Evolutionary conservation across 176 grass and related monocot genomes (phyloP).

Genomic region (Musa schizocarpa): DNA sequence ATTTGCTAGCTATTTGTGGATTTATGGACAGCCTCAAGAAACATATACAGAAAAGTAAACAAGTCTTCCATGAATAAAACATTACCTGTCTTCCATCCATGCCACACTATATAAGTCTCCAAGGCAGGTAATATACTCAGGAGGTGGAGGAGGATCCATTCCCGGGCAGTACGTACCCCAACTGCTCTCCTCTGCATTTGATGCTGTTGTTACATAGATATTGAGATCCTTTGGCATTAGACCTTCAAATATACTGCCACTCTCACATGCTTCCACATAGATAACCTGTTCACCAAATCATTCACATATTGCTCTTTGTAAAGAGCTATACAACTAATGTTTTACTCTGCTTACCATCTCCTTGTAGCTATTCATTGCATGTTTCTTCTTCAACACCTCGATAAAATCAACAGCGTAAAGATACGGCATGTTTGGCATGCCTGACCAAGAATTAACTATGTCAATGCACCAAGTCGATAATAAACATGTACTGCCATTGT

Average conservation of each 20-base stretch:
- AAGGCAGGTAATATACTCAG: constrained; percentile 65
- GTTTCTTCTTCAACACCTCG: constrained; percentile 59
- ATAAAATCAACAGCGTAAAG: constrained; percentile 80
- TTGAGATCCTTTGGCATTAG: constrained; percentile 68
- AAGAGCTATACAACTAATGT: neutral
- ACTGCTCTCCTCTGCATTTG: constrained; percentile 68
- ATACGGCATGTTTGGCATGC: constrained; percentile 75
- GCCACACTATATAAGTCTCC: constrained; percentile 86
- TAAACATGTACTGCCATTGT: neutral
- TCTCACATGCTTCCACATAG: constrained; percentile 92
- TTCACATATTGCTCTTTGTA: neutral
- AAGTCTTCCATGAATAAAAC: neutral
- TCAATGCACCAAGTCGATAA: too few relatives aligned
- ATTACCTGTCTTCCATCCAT: constrained; percentile 98
- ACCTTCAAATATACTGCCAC: constrained; percentile 90
- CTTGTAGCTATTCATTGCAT: constrained; percentile 64
- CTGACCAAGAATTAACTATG: neutral
- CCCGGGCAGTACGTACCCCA: constrained; percentile 88
- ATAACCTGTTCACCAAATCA: constrained; percentile 46
- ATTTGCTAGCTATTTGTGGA: too few relatives aligned
- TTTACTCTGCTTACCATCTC: constrained; percentile 50
- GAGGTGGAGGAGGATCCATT: constrained; percentile 45
- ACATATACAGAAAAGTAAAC: too few relatives aligned
- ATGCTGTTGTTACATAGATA: constrained; percentile 84
- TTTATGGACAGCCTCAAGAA: too few relatives aligned